Conservation (phyloP, 129 eudicot genomes). For the Lactuca sativa region DNA sequence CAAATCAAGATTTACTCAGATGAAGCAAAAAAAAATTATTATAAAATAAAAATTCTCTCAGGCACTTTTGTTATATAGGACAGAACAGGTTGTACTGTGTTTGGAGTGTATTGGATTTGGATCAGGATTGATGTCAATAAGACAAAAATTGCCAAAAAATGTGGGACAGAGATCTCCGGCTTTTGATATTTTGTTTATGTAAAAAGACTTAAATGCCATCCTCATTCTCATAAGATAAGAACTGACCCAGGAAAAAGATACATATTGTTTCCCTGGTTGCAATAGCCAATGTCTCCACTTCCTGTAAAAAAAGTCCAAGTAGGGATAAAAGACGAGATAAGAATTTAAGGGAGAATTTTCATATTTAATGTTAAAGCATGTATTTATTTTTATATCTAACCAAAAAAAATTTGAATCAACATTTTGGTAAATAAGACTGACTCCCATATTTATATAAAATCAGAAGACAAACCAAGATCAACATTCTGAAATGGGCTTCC, state of each 20-base stretch:
- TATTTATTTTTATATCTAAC: no score
- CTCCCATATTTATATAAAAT: neutral
- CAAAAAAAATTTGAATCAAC: no score
- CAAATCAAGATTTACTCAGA: constrained; percentile 20
- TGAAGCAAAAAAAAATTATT: constrained; percentile 1
- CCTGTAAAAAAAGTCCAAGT: constrained; percentile 39
- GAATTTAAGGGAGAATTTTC: no score
- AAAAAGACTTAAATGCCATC: neutral
- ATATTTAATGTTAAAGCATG: neutral
- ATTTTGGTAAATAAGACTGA: no score
- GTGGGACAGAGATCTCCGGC: neutral
- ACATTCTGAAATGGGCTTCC: constrained; percentile 89
- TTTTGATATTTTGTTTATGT: neutral
- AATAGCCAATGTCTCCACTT: constrained; percentile 75
- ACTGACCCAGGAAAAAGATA: constrained; percentile 94
- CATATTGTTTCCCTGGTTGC: constrained; percentile 97
- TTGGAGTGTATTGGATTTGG: no score
- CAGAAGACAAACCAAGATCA: constrained; percentile 66
- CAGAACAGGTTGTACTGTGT: neutral
- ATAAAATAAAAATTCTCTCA: neutral
- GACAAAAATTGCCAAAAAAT: neutral
- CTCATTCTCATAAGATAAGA: constrained; percentile 1
- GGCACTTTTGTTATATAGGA: neutral
- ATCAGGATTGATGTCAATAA: no score
- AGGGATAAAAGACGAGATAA: neutral